phyloP scores from a whole-genome alignment of 108 stramenopile genomes.

The Nitzschia sp. region DNA sequence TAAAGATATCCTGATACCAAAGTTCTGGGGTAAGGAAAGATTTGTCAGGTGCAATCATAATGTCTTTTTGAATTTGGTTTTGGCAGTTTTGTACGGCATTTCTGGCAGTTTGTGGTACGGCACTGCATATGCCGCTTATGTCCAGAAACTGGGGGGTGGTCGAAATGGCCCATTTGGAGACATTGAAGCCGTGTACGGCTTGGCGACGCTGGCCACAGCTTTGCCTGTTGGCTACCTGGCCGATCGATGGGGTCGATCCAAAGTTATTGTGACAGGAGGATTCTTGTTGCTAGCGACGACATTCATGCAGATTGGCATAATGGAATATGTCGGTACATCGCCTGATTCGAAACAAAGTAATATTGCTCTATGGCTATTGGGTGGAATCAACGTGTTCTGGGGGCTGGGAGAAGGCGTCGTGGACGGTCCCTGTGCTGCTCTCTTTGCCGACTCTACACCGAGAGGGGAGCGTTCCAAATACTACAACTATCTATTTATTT shows the following conservation, averaged over 20 bases:
- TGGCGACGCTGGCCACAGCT: slow-evolving; percentile 51
- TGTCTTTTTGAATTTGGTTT: slow-evolving; percentile 30
- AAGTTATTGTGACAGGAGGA: slow-evolving; percentile 48
- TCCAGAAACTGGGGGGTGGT: slow-evolving; percentile 46
- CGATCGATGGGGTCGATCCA: slow-evolving; percentile 43
- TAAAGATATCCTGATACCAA: slow-evolving; percentile 12
- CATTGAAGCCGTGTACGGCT: slow-evolving; percentile 59
- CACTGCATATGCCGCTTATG: slow-evolving; percentile 49
- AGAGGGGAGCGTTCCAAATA: slow-evolving; percentile 52
- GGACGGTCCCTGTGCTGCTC: slow-evolving; percentile 54
- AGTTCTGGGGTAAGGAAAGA: slow-evolving; percentile 3
- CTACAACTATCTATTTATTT: slow-evolving; percentile 49
- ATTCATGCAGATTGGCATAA: slow-evolving; percentile 28
- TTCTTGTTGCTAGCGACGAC: slow-evolving; percentile 35
- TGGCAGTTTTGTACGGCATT: slow-evolving; percentile 21
- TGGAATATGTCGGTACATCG: slow-evolving; percentile 33
- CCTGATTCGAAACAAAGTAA: slow-evolving; percentile 5
- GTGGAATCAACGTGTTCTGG: slow-evolving; percentile 44
- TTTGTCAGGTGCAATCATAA: slow-evolving; percentile 25
- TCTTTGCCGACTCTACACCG: slow-evolving; percentile 66
- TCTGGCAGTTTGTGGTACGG: slow-evolving; percentile 30
- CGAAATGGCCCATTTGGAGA: slow-evolving; percentile 56
- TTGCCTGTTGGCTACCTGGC: slow-evolving; percentile 68
- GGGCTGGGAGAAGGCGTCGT: slow-evolving; percentile 59
- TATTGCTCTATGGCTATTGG: slow-evolving; percentile 33